These are phyloP conservation scores for Sambucus nigra DNA, from an alignment of 129 eudicot genomes.

Conservation along the genomic window DNA sequence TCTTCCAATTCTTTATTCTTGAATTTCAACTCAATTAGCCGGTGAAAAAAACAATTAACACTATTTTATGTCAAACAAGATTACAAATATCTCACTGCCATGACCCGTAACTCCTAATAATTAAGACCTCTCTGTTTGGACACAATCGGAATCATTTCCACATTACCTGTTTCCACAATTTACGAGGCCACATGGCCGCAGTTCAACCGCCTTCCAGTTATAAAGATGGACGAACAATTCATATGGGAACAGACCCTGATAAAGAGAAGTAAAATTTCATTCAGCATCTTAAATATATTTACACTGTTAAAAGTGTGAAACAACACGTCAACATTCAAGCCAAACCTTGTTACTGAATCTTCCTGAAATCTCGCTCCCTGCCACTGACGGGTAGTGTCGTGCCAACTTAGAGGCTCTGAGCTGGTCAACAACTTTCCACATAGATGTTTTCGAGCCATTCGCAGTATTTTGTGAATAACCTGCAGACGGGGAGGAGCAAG, in stretches of 20 bases:
- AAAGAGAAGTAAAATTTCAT: conserved; percentile 6
- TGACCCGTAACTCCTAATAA: neutral
- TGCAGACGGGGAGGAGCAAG: conserved; percentile 22
- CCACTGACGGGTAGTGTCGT: conserved; percentile 23
- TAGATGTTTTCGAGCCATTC: conserved; percentile 38
- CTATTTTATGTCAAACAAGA: no score
- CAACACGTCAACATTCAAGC: conserved; percentile 7
- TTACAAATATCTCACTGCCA: no score
- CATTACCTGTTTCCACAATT: conserved; percentile 93
- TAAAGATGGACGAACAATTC: conserved; percentile 73
- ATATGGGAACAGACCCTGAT: conserved; percentile 62
- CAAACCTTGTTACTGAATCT: conserved; percentile 39
- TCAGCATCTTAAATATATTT: neutral
- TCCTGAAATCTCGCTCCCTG: conserved; percentile 23
- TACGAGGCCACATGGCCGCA: conserved; percentile 67
- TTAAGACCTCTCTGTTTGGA: neutral
- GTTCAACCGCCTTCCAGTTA: conserved; percentile 45
- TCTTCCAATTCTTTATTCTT: no score
- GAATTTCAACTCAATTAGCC: no score
- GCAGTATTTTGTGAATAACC: conserved; percentile 16
- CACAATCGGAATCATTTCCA: neutral
- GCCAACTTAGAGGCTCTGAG: conserved; percentile 35
- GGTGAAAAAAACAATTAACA: no score
- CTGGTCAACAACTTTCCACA: conserved; percentile 49
- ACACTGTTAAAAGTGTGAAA: neutral